These are phyloP conservation scores for Borovskyia barvae DNA, from an alignment of 208 protist species.

Conservation along the genomic window DNA sequence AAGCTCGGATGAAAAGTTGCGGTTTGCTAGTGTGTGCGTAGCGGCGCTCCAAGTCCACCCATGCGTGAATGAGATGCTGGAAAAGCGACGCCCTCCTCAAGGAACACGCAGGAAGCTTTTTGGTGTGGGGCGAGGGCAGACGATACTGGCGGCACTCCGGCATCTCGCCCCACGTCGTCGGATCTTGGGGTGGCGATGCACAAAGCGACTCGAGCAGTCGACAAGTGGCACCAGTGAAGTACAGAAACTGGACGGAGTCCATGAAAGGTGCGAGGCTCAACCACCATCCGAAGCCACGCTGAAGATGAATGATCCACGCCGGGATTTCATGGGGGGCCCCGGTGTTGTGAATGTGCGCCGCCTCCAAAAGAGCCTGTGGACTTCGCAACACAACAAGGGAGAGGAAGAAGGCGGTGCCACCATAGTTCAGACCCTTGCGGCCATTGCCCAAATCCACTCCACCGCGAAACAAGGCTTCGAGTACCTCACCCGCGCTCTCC, in stretches of 20 bases:
- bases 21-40: constrained; percentile 21
- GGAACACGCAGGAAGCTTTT: constrained; percentile 19
- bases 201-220: constrained; percentile 2
- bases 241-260: constrained; percentile 19
- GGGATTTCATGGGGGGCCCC: not conserved
- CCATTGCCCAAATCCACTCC: constrained; percentile 1
- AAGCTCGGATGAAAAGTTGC: constrained; percentile 12
- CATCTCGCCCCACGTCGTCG: not conserved
- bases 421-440: constrained; percentile 17
- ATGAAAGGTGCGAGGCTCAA: constrained; percentile 28
- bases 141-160: constrained; percentile 20
- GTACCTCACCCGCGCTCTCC: constrained; percentile 1
- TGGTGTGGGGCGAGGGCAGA: constrained; percentile 34
- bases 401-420: constrained; percentile 12
- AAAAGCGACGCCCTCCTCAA: constrained; percentile 1
- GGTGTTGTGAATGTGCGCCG: not conserved
- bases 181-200: not conserved
- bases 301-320: not conserved
- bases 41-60: constrained; percentile 14
- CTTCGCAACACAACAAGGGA: constrained; percentile 15
- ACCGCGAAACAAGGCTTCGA: constrained; percentile 7
- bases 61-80: constrained; percentile 27
- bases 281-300: constrained; percentile 36
- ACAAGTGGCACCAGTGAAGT: constrained; percentile 17
- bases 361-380: constrained; percentile 7